These are phyloP conservation scores for Ceratobasidium sp. DNA, from an alignment of 1,284 basidiomycete species.

Conservation along the genomic window DNA sequence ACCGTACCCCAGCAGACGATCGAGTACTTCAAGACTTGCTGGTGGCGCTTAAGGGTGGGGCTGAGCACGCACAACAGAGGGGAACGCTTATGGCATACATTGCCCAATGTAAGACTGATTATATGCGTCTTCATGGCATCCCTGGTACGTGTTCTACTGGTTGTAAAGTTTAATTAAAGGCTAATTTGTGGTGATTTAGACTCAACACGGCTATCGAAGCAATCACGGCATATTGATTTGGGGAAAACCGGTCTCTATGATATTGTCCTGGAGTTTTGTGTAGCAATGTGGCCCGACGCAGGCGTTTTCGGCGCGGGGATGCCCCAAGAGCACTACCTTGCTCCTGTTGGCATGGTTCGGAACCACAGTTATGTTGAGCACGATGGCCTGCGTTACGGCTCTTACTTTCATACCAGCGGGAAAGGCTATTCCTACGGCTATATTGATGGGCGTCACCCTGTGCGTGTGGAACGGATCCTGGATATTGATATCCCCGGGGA, in stretches of 20 bases:
- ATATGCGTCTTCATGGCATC: not conserved
- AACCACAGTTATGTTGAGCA: constrained; percentile 19
- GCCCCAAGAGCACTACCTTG: not conserved
- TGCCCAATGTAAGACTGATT: not conserved
- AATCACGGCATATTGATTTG: not conserved
- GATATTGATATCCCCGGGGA: constrained; percentile 7
- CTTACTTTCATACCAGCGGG: not conserved
- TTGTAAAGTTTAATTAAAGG: not conserved
- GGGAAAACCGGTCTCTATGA: not conserved
- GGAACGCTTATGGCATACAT: constrained; percentile 3
- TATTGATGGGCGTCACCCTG: not conserved
- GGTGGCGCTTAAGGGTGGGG: not conserved
- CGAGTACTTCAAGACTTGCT: not conserved
- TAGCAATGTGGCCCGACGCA: not conserved
- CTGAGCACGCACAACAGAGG: not conserved
- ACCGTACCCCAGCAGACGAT: not conserved
- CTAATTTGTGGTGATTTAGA: not conserved
- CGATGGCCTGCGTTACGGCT: not conserved
- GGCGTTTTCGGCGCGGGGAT: constrained; percentile 5
- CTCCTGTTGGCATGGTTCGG: not conserved
- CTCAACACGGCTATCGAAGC: not conserved
- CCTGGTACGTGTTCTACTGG: not conserved
- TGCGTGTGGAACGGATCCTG: constrained; percentile 1
- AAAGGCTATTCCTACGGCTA: constrained; percentile 2
- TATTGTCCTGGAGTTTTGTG: not conserved